Evolutionary conservation across 805 yeast genomes (phyloP).

Genomic region (Candida sanyiensis): DNA sequence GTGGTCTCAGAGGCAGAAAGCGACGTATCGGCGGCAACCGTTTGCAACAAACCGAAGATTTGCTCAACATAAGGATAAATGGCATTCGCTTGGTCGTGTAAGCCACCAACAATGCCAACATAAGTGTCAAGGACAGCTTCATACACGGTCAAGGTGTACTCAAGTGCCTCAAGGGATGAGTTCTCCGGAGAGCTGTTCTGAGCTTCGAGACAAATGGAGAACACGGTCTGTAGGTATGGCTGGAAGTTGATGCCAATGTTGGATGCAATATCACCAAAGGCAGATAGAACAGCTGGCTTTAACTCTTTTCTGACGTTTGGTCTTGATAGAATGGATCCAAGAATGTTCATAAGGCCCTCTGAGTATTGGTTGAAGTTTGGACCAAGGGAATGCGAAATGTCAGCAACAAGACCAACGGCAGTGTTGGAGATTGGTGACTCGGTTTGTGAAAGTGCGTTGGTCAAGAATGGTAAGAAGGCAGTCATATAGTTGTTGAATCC

Average conservation of each 20-base stretch:
- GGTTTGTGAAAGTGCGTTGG: constrained; percentile 71
- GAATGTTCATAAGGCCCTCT: constrained; percentile 73
- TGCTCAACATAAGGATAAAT: constrained; percentile 60
- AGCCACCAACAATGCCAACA: constrained; percentile 92
- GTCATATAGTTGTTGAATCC: constrained; percentile 72
- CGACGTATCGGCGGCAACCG: constrained; percentile 52
- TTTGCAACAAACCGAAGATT: constrained; percentile 63
- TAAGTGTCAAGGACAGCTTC: constrained; percentile 94
- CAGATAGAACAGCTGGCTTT: constrained; percentile 82
- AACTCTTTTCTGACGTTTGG: constrained; percentile 70
- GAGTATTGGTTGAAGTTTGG: constrained; percentile 66
- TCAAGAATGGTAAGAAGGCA: constrained; percentile 76
- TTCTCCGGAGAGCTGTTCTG: constrained; percentile 60
- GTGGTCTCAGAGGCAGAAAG: constrained; percentile 62
- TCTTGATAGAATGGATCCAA: constrained; percentile 68
- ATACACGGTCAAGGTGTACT: constrained; percentile 63
- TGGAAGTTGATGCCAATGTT: constrained; percentile 74
- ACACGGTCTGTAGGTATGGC: constrained; percentile 72
- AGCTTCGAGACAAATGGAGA: constrained; percentile 69
- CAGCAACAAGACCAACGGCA: constrained; percentile 94
- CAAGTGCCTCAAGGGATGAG: constrained; percentile 65
- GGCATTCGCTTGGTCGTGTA: constrained; percentile 60
- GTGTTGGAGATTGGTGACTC: constrained; percentile 82
- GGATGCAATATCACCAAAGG: constrained; percentile 94
- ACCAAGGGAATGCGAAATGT: constrained; percentile 85